phyloP scores from a whole-genome alignment of 2,329 filamentous ascomycete species.

The Pseudocercospora cruenta region DNA sequence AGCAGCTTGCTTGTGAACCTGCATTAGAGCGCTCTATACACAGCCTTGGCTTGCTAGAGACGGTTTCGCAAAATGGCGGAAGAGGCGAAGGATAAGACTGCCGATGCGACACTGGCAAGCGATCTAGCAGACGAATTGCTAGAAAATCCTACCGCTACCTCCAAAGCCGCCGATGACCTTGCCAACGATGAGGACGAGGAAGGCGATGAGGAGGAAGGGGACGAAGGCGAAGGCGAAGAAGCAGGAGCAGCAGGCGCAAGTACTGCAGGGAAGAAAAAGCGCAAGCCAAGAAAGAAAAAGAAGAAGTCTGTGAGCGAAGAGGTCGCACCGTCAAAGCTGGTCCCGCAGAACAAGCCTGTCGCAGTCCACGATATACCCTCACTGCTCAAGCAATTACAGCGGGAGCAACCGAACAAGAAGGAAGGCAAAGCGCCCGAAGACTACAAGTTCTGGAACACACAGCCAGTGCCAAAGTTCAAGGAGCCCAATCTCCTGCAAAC shows the following conservation, averaged over 20 bases:
- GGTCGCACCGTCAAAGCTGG: conserved; percentile 2
- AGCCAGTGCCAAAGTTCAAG: conserved; percentile 87
- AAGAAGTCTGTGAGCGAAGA: conserved; percentile 25
- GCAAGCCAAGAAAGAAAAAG: conserved; percentile 33
- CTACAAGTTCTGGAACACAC: conserved; percentile 99
- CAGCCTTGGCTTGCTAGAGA: background rate
- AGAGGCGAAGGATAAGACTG: conserved; percentile 15
- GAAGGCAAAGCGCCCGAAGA: conserved; percentile 41
- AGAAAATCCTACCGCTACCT: conserved; percentile 18
- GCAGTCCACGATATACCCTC: conserved; percentile 34
- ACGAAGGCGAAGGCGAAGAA: conserved; percentile 23
- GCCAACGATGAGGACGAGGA: conserved; percentile 21
- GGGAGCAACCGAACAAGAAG: conserved; percentile 29
- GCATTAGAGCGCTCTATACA: background rate
- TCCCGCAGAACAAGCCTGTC: conserved; percentile 26
- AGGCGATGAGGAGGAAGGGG: conserved; percentile 27
- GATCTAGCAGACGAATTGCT: conserved; percentile 28
- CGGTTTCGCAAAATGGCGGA: background rate
- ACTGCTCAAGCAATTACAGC: conserved; percentile 35
- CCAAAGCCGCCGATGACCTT: conserved; percentile 26
- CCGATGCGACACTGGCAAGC: conserved; percentile 24
- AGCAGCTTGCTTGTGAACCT: background rate
- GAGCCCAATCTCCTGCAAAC: conserved; percentile 40
- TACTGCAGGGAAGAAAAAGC: conserved; percentile 30
- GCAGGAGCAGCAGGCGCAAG: conserved; percentile 16